A percentile compares a stretch with the other conserved stretches of the same genome.
Conservation (phyloP, 768 basidiomycete genomes). For the Suillus luteus region DNA sequence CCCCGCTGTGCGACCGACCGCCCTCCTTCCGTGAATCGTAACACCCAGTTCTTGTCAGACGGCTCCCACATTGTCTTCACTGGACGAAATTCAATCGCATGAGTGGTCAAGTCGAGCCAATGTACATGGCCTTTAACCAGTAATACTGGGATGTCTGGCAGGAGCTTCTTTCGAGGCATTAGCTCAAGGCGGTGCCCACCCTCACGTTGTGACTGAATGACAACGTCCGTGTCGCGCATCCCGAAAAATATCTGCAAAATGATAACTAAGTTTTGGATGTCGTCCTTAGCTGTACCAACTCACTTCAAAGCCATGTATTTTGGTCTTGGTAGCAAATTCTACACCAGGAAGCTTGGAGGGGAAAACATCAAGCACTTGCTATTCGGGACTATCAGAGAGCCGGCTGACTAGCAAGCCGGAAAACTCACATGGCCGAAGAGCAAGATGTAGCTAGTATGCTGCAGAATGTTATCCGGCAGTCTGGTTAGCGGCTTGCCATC, state of each 20-base stretch:
- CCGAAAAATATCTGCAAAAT: not conserved
- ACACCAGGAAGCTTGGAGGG: constrained; percentile 37
- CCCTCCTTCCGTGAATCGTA: constrained; percentile 7
- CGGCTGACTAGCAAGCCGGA: not conserved
- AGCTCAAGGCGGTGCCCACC: constrained; percentile 17
- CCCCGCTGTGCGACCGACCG: constrained; percentile 8
- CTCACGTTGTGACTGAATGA: constrained; percentile 7
- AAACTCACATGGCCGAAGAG: constrained; percentile 39
- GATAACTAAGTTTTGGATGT: not conserved
- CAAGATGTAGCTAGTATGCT: constrained; percentile 35
- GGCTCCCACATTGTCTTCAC: constrained; percentile 18
- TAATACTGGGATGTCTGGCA: constrained; percentile 20
- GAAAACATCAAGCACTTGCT: constrained; percentile 35
- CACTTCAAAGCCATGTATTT: constrained; percentile 27
- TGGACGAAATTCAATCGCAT: constrained; percentile 24
- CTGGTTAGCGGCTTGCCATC: constrained; percentile 42
- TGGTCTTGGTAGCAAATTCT: constrained; percentile 33
- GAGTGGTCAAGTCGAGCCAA: constrained; percentile 22
- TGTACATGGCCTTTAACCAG: constrained; percentile 23
- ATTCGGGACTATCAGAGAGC: not conserved
- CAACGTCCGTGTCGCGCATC: not conserved
- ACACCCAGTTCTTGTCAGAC: constrained; percentile 21
- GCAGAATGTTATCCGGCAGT: constrained; percentile 36
- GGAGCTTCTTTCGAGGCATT: constrained; percentile 18
- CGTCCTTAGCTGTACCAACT: not conserved